phyloP scores from a whole-genome alignment of 2,329 filamentous ascomycete genomes.

The Camillea tinctor region DNA sequence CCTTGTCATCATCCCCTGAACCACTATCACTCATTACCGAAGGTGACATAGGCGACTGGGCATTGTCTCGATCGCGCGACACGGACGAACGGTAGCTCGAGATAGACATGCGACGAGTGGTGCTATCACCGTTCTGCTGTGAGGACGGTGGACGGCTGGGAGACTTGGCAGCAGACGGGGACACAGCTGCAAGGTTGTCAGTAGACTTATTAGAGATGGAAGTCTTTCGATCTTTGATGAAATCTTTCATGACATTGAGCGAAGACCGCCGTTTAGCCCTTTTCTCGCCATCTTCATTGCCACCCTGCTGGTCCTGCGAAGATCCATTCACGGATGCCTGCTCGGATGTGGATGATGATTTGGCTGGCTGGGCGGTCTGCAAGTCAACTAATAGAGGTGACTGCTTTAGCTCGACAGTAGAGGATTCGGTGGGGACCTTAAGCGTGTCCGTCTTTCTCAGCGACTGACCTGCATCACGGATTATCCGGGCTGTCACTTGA shows the following conservation, averaged over 20 bases:
- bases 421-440: conserved; percentile 44
- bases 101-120: conserved; percentile 62
- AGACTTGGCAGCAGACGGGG: conserved; percentile 37
- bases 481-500: conserved; percentile 83
- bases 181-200: conserved; percentile 39
- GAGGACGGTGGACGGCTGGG: conserved; percentile 48
- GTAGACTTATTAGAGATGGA: conserved; percentile 49
- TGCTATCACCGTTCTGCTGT: conserved; percentile 45
- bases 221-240: conserved; percentile 59
- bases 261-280: conserved; percentile 53
- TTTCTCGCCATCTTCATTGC: conserved; percentile 37
- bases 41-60: conserved; percentile 36
- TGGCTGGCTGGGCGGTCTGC: conserved; percentile 40
- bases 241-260: conserved; percentile 57
- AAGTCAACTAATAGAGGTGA: conserved; percentile 60
- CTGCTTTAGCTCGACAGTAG: conserved; percentile 53
- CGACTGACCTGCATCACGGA: conserved; percentile 60
- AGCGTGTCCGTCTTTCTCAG: conserved; percentile 41
- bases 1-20: conserved; percentile 48
- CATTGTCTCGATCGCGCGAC: conserved; percentile 41
- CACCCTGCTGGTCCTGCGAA: conserved; percentile 46
- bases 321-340: conserved; percentile 24
- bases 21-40: conserved; percentile 44
- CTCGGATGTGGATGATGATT: conserved; percentile 27
- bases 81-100: conserved; percentile 58